phyloP scores from a whole-genome alignment of 2,329 filamentous ascomycete species.

The Tolypocladium amazonense region DNA sequence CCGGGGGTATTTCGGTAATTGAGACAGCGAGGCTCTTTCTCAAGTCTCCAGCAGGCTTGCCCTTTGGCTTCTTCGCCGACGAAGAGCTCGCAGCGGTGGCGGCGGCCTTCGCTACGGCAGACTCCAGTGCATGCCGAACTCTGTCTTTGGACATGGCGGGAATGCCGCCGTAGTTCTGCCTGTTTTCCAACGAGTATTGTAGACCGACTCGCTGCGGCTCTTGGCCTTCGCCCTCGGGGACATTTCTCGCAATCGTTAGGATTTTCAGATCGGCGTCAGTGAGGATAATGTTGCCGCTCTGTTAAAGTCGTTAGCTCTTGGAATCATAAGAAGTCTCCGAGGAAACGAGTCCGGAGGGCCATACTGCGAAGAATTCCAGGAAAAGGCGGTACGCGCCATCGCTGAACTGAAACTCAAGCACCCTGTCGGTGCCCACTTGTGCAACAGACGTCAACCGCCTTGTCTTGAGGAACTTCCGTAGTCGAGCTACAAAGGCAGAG shows the following conservation, averaged over 20 bases:
- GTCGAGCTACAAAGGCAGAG: conserved; percentile 71
- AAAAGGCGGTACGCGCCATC: conserved; percentile 83
- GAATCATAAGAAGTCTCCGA: too few relatives aligned
- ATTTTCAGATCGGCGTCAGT: conserved; percentile 80
- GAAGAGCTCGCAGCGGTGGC: conserved; percentile 34
- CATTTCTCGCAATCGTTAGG: conserved; percentile 67
- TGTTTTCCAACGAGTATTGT: conserved; percentile 67
- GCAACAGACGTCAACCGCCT: conserved; percentile 68
- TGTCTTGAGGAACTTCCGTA: conserved; percentile 84
- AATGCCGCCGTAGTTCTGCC: conserved; percentile 73
- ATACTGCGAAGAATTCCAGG: conserved; percentile 81
- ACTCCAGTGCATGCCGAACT: conserved; percentile 57
- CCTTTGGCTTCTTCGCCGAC: conserved; percentile 54
- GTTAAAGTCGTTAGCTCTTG: not conserved
- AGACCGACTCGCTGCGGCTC: conserved; percentile 71
- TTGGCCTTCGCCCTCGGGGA: conserved; percentile 71
- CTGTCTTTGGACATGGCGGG: conserved; percentile 66
- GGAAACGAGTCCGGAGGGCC: not conserved
- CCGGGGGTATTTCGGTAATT: conserved; percentile 80
- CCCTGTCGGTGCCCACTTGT: conserved; percentile 86
- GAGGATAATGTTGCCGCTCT: conserved; percentile 83
- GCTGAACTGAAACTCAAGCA: conserved; percentile 86
- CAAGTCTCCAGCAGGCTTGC: conserved; percentile 64
- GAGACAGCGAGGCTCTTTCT: conserved; percentile 72
- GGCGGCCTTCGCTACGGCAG: conserved; percentile 49